phyloP scores from a whole-genome alignment of 345 rosid genomes.

The Citropsis articulata region DNA sequence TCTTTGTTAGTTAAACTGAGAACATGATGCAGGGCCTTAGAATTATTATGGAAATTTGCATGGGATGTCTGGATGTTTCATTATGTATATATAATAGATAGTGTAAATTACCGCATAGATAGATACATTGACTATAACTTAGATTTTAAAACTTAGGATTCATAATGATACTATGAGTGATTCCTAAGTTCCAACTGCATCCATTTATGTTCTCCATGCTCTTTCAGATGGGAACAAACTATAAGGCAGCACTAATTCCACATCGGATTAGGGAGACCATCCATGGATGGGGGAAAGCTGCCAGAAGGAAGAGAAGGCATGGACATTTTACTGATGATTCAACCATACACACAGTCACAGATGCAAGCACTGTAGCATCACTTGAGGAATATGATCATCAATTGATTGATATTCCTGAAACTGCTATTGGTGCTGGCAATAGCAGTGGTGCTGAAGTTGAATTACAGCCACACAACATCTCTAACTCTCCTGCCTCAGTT shows the following conservation, averaged over 20 bases:
- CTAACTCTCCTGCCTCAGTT: conserved; percentile 22
- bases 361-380: conserved; percentile 77
- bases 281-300: conserved; percentile 85
- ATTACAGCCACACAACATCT: conserved; percentile 34
- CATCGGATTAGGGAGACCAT: conserved; percentile 79
- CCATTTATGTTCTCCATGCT: not conserved
- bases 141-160: not conserved
- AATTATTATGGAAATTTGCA: not conserved
- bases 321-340: conserved; percentile 53
- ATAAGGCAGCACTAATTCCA: conserved; percentile 84
- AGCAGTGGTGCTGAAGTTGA: conserved; percentile 34
- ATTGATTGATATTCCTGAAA: conserved; percentile 47
- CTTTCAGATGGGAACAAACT: conserved; percentile 95
- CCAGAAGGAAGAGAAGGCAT: conserved; percentile 73
- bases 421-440: conserved; percentile 12
- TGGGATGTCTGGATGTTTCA: not conserved
- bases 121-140: not conserved
- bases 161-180: not conserved
- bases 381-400: conserved; percentile 69
- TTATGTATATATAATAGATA: not conserved
- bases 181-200: not conserved
- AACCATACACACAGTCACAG: conserved; percentile 78
- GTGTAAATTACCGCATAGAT: not conserved
- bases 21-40: not conserved
- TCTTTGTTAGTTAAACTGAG: not conserved